Conservation (phyloP, 257 asterid species). For the Ilex asprella region DNA sequence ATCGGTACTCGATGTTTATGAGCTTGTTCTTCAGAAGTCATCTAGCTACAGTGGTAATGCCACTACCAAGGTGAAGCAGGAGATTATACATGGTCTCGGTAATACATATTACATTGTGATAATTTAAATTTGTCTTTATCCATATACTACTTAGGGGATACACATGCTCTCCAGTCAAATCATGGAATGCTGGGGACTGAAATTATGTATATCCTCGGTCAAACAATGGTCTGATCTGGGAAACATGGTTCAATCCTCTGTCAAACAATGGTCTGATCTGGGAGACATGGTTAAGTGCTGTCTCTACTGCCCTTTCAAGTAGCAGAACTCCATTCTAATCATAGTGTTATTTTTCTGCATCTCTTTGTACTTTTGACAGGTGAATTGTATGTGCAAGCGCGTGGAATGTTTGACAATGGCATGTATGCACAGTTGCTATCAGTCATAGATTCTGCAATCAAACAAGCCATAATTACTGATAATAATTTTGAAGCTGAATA, state of each 20-base stretch:
- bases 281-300: background rate
- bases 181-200: background rate
- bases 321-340: background rate
- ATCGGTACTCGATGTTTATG: conserved; percentile 83
- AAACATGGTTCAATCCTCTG: background rate
- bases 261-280: background rate
- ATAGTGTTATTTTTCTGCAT: conserved; percentile 2
- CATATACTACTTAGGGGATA: too few relatives aligned
- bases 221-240: background rate
- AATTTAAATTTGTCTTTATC: background rate
- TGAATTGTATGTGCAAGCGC: conserved; percentile 80
- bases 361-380: conserved; percentile 46
- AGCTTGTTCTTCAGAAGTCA: conserved; percentile 66
- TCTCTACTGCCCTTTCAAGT: background rate
- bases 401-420: conserved; percentile 62
- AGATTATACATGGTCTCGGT: conserved; percentile 91
- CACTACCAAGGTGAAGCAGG: conserved; percentile 90
- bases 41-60: conserved; percentile 41
- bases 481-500: conserved; percentile 82
- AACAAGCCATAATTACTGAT: conserved; percentile 49
- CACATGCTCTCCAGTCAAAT: background rate
- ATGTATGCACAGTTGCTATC: conserved; percentile 66
- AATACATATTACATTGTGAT: conserved; percentile 17
- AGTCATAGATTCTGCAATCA: conserved; percentile 62
- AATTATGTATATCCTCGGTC: background rate